Evolutionary conservation across 495 filamentous ascomycete species (phyloP), one percentile per base, ranked within the genome.

Genomic region (Hypoxylon subgilvum): DNA sequence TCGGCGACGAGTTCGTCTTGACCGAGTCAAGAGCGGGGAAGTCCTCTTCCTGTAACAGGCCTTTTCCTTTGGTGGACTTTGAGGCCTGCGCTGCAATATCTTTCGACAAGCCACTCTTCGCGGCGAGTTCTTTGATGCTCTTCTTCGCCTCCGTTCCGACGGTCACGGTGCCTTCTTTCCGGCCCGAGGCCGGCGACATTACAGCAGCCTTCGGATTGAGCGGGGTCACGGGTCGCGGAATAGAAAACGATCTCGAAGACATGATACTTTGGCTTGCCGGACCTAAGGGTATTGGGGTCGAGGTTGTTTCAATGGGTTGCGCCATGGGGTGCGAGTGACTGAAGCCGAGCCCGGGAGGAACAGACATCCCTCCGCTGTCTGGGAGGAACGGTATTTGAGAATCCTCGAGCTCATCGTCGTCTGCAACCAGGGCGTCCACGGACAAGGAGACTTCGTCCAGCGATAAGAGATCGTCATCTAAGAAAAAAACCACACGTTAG

Each of bases 291-390:
- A 50, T 22, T 4, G 65, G 65, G 16, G 51, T 68, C 28, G 59
- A 52, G 13, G 22, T 45, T 12, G 57, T 57, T n/a, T 60, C 61
- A 13, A 1, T 9, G 23, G 27, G n/a, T 23, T 50, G 38, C 4
- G 35, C 39, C 28, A 76, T 70, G 19, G 83, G 75, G 52, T 87
- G 84, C 2, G 74, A 69, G 45, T 81, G 81, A 3, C 81, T 79
- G 9, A 85, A 67, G 10, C 81, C 81, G 35, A 90, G 82, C 0
- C 88, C 88, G 18, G 88, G 88, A 27, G 88, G 87, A 7, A 87
- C 72, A 1, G 78, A 79, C 2, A 83, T 86, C 2, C 79, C 79
- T 27, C 38, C 21, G n/a, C 36, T 46, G 30, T 50, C 52, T 78
- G 70, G 19, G 77, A 76, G 13, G 78, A 77, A 28, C 73, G 75